Percentiles rank a stretch among this genome's conserved stretches.
phyloP scores from a whole-genome alignment of 2,329 filamentous ascomycete genomes.

The Pseudocercospora musae region DNA sequence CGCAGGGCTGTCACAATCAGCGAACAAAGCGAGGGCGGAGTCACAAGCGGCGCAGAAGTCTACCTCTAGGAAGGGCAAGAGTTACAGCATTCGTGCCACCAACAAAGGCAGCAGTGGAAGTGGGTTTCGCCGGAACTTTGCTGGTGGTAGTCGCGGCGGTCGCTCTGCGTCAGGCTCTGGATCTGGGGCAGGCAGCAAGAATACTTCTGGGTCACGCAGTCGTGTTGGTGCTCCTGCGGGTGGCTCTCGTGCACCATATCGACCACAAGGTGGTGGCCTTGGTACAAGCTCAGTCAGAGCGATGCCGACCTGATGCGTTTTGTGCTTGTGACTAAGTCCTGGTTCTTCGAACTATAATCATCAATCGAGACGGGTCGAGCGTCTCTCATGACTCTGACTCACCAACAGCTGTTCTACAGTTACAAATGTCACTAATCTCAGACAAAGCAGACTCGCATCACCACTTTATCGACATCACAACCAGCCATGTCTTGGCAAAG shows the following conservation, averaged over 20 bases:
- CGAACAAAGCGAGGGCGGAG: conserved; percentile 1
- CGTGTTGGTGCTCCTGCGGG: background rate
- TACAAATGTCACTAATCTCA: no score
- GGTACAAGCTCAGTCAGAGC: background rate
- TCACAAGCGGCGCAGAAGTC: background rate
- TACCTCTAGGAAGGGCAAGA: background rate
- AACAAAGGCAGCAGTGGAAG: conserved; percentile 1
- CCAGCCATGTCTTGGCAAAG: background rate
- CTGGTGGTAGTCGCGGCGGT: background rate
- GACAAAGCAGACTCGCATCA: no score
- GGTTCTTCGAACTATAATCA: no score
- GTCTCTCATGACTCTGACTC: no score
- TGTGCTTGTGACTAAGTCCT: background rate
- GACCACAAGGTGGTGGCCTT: background rate
- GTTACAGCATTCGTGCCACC: background rate
- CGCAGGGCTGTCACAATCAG: background rate
- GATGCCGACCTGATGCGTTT: background rate
- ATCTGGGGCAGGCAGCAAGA: conserved; percentile 6
- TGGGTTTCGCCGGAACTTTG: background rate
- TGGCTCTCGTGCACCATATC: background rate
- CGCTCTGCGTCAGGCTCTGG: conserved; percentile 6
- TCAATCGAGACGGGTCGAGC: no score
- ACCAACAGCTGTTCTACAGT: no score
- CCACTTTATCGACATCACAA: no score
- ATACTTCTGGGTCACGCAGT: background rate